Base-by-base conservation (phyloP, 441 rosid genomes). In the Gossypium aridum region DNA sequence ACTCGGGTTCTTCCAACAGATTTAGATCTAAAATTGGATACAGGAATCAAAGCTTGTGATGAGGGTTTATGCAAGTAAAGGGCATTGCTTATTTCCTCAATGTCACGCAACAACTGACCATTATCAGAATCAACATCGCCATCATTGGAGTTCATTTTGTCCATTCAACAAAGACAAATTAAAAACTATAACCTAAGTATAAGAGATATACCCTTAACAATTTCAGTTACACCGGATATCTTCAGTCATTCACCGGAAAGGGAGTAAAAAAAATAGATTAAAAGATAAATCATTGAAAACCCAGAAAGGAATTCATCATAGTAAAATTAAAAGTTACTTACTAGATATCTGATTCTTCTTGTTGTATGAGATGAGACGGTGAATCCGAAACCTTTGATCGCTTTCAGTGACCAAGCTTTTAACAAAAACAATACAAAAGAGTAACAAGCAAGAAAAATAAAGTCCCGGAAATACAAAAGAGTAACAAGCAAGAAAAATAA, bases 61-160 rank as follows among this genome's bases (percentile, higher is more conserved):
- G 86, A 76, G 70, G 83, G 31, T 22, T 83, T 82, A 20, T 77
- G 83, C 82, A 82, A 67, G 84, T 87, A 91, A 71, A 93, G 87
- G 23, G 97, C 94, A 85, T 69, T 83, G 73, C 94, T 88, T 73
- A 93, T 88, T 7, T 85, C 96, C 85, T 93, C 90, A 69, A 93
- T 90, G 78, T 93, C 98, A 10, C 63, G 87, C 90, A 93, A 80
- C 74, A 93, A 80, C 79, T 83, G 85, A 23, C 80, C 83, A 82
- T 74, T 87, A 76, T 79, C 75, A 9, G 89, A 84, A 77, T 79
- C 85, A 39, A 73, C 76, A 17, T 73, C 76, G 10, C 73, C 53
- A 17, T 69, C 80, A 17, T 76, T 78, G 20, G 89, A 80, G 72
- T 76, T 78, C 86, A 81, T 87, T 73, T 69, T 76, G 31, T 16